Conservation (phyloP, 495 filamentous ascomycete species). For the Tuber indicum region DNA sequence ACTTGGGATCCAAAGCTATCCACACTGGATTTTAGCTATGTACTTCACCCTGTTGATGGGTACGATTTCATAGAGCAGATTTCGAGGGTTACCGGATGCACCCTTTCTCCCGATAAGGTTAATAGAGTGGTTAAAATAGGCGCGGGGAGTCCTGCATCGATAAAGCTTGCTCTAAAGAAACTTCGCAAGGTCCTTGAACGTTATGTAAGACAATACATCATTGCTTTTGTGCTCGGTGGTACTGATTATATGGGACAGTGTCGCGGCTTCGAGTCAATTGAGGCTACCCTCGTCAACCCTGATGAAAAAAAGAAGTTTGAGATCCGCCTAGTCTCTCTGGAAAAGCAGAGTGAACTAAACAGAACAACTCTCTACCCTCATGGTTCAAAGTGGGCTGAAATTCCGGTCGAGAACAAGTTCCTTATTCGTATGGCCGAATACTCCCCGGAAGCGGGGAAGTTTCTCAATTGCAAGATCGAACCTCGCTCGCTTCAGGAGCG, state of each 20-base stretch:
- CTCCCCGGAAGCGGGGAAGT: constrained; percentile 10
- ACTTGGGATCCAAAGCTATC: constrained; percentile 31
- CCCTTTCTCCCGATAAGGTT: constrained; percentile 24
- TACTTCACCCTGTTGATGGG: constrained; percentile 29
- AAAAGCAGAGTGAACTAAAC: constrained; percentile 22
- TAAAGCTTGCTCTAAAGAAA: constrained; percentile 29
- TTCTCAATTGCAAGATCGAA: constrained; percentile 31
- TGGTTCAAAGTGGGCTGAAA: constrained; percentile 22
- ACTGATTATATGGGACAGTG: constrained; percentile 12
- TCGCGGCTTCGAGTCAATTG: constrained; percentile 31
- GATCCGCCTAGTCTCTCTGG: constrained; percentile 30
- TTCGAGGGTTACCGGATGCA: constrained; percentile 29
- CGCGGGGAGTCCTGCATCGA: constrained; percentile 15
- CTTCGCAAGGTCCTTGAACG: constrained; percentile 36
- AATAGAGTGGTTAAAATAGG: constrained; percentile 35
- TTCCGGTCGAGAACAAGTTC: constrained; percentile 23
- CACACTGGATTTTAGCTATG: constrained; percentile 28
- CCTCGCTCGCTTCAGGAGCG: not conserved
- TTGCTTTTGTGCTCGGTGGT: not conserved
- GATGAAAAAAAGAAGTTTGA: constrained; percentile 36
- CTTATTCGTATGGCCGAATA: constrained; percentile 35
- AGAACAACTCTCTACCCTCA: constrained; percentile 31
- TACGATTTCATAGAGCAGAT: constrained; percentile 25
- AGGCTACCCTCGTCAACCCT: constrained; percentile 25
- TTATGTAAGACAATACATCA: constrained; percentile 18